Evolutionary conservation across 116 monocot genomes (phyloP), one percentile per base, ranked within the genome.

Genomic region (Cymodocea nodosa): DNA sequence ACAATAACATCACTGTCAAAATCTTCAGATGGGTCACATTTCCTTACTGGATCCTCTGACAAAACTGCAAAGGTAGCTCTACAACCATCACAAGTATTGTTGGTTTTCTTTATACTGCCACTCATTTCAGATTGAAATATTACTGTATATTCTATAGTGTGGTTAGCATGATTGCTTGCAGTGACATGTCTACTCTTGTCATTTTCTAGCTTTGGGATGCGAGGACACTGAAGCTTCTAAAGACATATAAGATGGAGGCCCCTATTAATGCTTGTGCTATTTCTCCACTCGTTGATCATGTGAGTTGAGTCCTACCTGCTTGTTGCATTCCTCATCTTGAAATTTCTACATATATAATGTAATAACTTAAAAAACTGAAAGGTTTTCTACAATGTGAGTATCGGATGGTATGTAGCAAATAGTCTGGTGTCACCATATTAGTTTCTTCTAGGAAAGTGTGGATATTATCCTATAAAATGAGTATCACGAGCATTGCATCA

Each of bases 241-340:
- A 98, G 77, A 98, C 89, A 6, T 92, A 91, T 66, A 78, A 71
- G 74, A 80, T 78, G 35, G 91, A 82, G 35, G 76, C 78, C 12
- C 97, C 91, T 30, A 82, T 98, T 56, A 98, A 98, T 80, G 97
- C 97, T 30, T 80, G 79, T 65, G 86, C 83, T 14, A 88, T 98
- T 48, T 98, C 97, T 73, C 97, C 97, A 16, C 85, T 88, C 70
- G 86, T 91, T 54, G 97, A 98, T 80, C 92, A 91, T 82, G 97
- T 98, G 80, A 63, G 75, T 35, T 25, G 35, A 15, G 18, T 19
- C n/a, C 6, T 18, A 56, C 56, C 22, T 22, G 18, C 12, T 18
- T 22, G 0, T 56, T 35, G 10, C 39, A 19, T 18, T 10, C 12
- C 44, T 44, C 11, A 44, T 12, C 44, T 30, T 30, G 9, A 44